These are phyloP conservation scores for Lolium perenne DNA, from an alignment of 176 grass and related monocot species.

Conservation along the genomic window DNA sequence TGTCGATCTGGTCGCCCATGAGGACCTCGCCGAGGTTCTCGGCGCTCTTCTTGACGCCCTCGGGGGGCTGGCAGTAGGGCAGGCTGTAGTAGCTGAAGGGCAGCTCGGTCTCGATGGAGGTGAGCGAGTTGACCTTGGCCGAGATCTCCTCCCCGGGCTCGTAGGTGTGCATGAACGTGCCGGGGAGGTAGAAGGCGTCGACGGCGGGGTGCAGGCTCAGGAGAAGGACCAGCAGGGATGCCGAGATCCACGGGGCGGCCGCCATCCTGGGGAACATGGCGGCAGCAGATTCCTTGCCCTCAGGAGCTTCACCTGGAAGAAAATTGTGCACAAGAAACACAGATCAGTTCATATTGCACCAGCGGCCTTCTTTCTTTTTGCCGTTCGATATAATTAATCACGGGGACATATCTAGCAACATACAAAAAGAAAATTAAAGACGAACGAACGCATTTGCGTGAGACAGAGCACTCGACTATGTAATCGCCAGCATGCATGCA, in stretches of 20 bases:
- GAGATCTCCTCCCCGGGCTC: slow-evolving; percentile 37
- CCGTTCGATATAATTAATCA: no score
- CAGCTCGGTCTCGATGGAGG: slow-evolving; percentile 81
- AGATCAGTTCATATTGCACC: background rate
- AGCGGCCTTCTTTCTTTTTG: no score
- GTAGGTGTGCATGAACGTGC: slow-evolving; percentile 86
- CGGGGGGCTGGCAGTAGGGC: slow-evolving; percentile 72
- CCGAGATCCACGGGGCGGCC: slow-evolving; percentile 43
- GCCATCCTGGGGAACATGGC: slow-evolving; percentile 44
- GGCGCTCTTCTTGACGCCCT: slow-evolving; percentile 74
- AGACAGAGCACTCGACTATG: background rate
- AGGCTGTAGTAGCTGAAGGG: slow-evolving; percentile 83
- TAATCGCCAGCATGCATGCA: background rate
- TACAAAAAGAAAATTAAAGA: no score
- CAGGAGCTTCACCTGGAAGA: slow-evolving; percentile 44
- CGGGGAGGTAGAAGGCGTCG: slow-evolving; percentile 77
- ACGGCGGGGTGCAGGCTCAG: slow-evolving; percentile 44
- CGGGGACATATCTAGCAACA: no score
- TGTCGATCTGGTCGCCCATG: slow-evolving; percentile 92
- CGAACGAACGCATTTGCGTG: no score
- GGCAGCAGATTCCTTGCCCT: background rate
- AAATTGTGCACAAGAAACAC: background rate
- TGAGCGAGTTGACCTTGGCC: slow-evolving; percentile 85
- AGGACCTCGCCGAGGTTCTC: slow-evolving; percentile 88
- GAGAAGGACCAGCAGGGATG: slow-evolving; percentile 52